Conservation (phyloP, 768 basidiomycete genomes). For the Hypholoma fasciculare region DNA sequence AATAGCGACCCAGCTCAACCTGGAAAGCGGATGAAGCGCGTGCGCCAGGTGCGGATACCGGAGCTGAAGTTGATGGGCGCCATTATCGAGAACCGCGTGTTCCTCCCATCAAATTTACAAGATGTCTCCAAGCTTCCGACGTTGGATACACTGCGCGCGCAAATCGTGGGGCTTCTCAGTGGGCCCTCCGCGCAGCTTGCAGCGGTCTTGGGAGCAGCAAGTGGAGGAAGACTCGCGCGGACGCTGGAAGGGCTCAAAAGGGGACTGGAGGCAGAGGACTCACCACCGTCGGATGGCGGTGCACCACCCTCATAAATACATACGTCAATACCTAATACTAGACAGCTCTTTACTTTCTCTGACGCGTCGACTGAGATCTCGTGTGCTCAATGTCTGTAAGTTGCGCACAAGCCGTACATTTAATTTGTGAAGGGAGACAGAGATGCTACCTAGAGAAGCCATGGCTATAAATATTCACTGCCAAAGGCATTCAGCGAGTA, state of each 20-base stretch:
- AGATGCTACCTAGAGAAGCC: too few relatives aligned
- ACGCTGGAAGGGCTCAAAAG: slow-evolving; percentile 76
- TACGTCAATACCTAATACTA: slow-evolving; percentile 2
- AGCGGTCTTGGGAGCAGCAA: slow-evolving; percentile 49
- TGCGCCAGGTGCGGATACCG: slow-evolving; percentile 55
- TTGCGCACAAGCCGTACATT: too few relatives aligned
- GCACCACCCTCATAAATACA: not conserved
- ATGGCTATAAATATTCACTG: too few relatives aligned
- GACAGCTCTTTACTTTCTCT: not conserved
- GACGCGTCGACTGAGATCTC: not conserved
- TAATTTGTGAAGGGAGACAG: too few relatives aligned
- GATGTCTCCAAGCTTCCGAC: slow-evolving; percentile 75
- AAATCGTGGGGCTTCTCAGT: slow-evolving; percentile 83
- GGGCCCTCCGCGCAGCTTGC: slow-evolving; percentile 74
- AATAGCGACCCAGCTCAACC: slow-evolving; percentile 69
- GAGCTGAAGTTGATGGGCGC: slow-evolving; percentile 77
- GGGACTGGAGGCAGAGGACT: slow-evolving; percentile 49
- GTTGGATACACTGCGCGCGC: slow-evolving; percentile 73
- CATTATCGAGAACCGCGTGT: slow-evolving; percentile 73
- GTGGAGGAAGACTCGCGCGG: slow-evolving; percentile 69
- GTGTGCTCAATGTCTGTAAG: not conserved
- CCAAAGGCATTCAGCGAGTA: too few relatives aligned
- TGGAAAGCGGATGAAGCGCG: slow-evolving; percentile 65
- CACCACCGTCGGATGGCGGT: not conserved
- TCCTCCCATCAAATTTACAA: slow-evolving; percentile 58